phyloP scores from a whole-genome alignment of 306 rosid genomes.

The Begonia peltatifolia region DNA sequence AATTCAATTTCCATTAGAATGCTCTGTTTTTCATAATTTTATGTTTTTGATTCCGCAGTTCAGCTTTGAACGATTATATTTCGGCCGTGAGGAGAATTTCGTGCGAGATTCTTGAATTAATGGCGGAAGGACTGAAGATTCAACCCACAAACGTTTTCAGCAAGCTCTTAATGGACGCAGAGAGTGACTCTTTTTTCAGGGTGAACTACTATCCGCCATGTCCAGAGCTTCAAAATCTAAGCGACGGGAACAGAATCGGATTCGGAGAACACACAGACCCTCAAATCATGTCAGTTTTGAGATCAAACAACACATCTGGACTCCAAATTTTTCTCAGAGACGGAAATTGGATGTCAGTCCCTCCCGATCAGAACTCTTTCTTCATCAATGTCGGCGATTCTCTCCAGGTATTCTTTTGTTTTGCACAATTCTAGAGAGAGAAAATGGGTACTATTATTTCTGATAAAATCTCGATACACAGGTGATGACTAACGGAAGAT shows the following conservation, averaged over 20 bases:
- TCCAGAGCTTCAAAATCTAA: constrained; percentile 27
- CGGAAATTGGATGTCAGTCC: constrained; percentile 67
- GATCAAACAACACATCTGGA: constrained; percentile 68
- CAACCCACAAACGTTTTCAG: constrained; percentile 42
- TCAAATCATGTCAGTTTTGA: constrained; percentile 38
- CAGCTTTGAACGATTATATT: constrained; percentile 36
- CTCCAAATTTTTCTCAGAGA: constrained; percentile 53
- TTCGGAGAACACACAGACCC: constrained; percentile 69
- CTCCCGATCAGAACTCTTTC: constrained; percentile 67
- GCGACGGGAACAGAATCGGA: constrained; percentile 40
- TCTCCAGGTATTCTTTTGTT: constrained; percentile 34
- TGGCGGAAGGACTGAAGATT: constrained; percentile 73
- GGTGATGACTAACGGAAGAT: no score
- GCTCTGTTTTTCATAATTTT: constrained; percentile 10
- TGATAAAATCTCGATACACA: no score
- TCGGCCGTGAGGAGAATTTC: constrained; percentile 45
- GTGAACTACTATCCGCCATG: constrained; percentile 77
- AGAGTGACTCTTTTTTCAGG: constrained; percentile 70
- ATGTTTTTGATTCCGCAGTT: constrained; percentile 16
- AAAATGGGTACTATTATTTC: no score
- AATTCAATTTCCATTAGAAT: no score
- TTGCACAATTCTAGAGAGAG: no score
- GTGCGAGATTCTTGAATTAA: constrained; percentile 59
- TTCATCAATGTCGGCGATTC: constrained; percentile 84
- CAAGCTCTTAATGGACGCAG: constrained; percentile 51